phyloP scores from a whole-genome alignment of 768 basidiomycete species.

The Pholiota microspora region DNA sequence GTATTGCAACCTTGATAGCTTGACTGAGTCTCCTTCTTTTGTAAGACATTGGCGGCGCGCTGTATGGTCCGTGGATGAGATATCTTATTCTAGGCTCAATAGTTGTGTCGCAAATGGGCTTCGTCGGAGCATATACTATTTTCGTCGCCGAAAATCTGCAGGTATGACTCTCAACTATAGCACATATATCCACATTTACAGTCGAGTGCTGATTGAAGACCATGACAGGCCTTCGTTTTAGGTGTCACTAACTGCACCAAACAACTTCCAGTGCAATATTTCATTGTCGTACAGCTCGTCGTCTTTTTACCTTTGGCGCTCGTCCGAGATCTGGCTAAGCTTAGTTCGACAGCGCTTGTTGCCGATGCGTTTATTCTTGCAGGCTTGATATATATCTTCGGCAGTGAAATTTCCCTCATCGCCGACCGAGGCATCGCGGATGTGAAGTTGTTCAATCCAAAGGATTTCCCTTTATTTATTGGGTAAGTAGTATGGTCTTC shows the following conservation, averaged over 20 bases:
- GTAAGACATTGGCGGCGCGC: slow-evolving; percentile 81
- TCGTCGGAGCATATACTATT: slow-evolving; percentile 89
- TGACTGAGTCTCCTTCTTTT: background rate
- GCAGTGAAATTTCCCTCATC: slow-evolving; percentile 78
- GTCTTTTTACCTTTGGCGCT: slow-evolving; percentile 90
- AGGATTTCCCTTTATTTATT: slow-evolving; percentile 88
- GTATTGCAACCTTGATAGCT: background rate
- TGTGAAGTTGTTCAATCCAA: slow-evolving; percentile 83
- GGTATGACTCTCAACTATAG: slow-evolving; percentile 22
- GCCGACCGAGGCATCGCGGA: slow-evolving; percentile 69
- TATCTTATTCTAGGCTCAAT: slow-evolving; percentile 86
- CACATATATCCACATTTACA: too few species aligned
- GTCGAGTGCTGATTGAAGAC: too few species aligned
- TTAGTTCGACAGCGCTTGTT: slow-evolving; percentile 87
- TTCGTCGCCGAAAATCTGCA: slow-evolving; percentile 92
- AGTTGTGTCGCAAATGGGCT: slow-evolving; percentile 85
- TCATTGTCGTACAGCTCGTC: slow-evolving; percentile 80
- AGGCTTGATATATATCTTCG: slow-evolving; percentile 83
- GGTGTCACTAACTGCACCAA: slow-evolving; percentile 76
- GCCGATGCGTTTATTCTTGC: slow-evolving; percentile 95
- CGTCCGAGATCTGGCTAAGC: slow-evolving; percentile 90
- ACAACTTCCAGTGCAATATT: slow-evolving; percentile 67
- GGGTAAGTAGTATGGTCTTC: slow-evolving; percentile 51
- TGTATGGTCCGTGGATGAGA: slow-evolving; percentile 95
- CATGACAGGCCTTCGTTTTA: slow-evolving; percentile 81